phyloP scores from a whole-genome alignment of 371 early-diverging fungal species.

The Basidiobolus meristosporus region DNA sequence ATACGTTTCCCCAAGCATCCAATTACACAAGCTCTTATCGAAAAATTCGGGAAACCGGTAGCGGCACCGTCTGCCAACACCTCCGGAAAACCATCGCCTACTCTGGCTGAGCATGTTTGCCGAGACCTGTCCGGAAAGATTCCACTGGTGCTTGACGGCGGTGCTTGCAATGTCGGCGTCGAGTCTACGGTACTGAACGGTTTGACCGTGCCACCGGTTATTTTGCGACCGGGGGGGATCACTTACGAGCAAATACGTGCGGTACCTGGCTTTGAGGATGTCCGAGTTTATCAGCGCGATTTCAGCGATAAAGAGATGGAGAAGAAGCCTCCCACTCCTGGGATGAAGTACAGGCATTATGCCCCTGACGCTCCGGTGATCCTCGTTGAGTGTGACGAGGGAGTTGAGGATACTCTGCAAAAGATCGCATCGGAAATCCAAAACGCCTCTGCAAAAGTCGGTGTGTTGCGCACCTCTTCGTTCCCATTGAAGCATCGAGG shows the following conservation, averaged over 20 bases:
- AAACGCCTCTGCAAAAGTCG: not conserved
- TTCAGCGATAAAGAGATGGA: constrained; percentile 53
- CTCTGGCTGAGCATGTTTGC: constrained; percentile 77
- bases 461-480: not conserved
- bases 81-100: constrained; percentile 93
- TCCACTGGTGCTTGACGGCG: constrained; percentile 84
- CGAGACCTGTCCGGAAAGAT: constrained; percentile 75
- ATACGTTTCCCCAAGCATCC: constrained; percentile 91
- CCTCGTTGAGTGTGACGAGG: constrained; percentile 27
- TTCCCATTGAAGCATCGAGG: not conserved
- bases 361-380: constrained; percentile 81
- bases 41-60: constrained; percentile 72
- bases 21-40: constrained; percentile 78
- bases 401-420: not conserved
- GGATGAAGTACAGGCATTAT: constrained; percentile 99
- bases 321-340: constrained; percentile 81
- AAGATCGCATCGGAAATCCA: not conserved
- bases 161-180: constrained; percentile 79
- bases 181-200: constrained; percentile 95
- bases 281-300: constrained; percentile 63
- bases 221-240: constrained; percentile 97
- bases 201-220: constrained; percentile 41
- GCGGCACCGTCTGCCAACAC: constrained; percentile 99
- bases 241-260: constrained; percentile 55
- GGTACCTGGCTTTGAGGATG: constrained; percentile 21